Conservation (phyloP, 306 rosid genomes). For the Lithocarpus polystachyus region DNA sequence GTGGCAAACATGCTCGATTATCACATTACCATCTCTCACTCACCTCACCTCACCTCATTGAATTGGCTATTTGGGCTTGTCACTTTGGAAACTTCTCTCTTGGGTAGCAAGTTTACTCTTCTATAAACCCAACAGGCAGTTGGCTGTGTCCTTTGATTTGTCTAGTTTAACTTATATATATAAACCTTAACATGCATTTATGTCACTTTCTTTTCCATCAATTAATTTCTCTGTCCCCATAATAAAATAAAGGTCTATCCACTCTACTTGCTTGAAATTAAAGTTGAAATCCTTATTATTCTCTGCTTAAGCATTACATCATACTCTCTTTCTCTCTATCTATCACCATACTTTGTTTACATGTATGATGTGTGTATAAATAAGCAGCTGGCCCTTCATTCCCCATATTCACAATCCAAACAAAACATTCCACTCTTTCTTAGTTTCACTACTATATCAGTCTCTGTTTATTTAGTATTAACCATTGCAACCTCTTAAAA, state of each 20-base stretch:
- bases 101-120: background rate
- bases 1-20: background rate
- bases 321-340: background rate
- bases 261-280: conserved; percentile 37
- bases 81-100: background rate
- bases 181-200: background rate
- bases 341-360: background rate
- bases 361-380: conserved; percentile 15
- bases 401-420: conserved; percentile 19
- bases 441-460: background rate
- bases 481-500: conserved; percentile 13
- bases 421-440: background rate
- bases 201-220: background rate
- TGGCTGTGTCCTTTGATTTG: background rate
- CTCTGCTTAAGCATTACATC: conserved; percentile 31
- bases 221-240: background rate
- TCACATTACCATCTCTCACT: background rate
- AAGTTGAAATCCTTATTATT: conserved; percentile 25
- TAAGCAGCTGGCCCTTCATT: conserved; percentile 1
- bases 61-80: background rate
- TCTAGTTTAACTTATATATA: background rate
- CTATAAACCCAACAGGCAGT: background rate
- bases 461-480: background rate
- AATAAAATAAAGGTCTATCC: background rate
- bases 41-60: background rate